phyloP scores from a whole-genome alignment of 139 green algal genomes.

The Chlorella sp. region DNA sequence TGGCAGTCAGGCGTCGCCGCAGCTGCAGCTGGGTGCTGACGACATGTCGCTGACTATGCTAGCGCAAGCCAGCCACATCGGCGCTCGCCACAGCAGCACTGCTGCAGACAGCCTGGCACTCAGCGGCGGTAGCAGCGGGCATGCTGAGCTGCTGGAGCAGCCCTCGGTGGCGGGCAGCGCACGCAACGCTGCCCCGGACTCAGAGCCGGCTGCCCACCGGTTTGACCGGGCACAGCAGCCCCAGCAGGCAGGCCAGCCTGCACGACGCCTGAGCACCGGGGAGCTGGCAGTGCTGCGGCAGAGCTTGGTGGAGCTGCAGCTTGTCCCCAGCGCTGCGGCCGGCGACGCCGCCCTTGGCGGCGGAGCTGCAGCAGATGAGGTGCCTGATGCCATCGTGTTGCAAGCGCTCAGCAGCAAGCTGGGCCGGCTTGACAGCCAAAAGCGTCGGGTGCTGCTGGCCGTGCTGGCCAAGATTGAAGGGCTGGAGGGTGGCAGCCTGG shows the following conservation, averaged over 20 bases:
- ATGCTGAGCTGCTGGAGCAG: not conserved
- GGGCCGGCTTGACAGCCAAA: constrained; percentile 25
- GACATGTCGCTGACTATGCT: not conserved
- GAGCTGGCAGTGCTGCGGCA: constrained; percentile 20
- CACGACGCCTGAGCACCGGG: not conserved
- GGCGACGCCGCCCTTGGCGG: not conserved
- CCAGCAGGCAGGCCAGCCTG: not conserved
- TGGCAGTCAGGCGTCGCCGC: not conserved
- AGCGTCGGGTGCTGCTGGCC: constrained; percentile 26
- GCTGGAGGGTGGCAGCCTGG: not conserved
- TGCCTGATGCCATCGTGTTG: constrained; percentile 26
- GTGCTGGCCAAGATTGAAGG: constrained; percentile 21
- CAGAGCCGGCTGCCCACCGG: not conserved
- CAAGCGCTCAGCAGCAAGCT: constrained; percentile 25
- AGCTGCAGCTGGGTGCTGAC: not conserved
- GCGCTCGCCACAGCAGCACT: not conserved
- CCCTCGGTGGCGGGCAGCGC: not conserved
- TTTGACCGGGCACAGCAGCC: not conserved
- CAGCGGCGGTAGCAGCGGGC: not conserved
- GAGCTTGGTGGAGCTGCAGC: constrained; percentile 26
- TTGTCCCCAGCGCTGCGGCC: not conserved
- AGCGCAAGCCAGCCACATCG: not conserved
- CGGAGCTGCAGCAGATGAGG: not conserved
- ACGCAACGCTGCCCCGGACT: not conserved
- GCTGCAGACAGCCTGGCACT: not conserved